phyloP scores from a whole-genome alignment of 2,329 filamentous ascomycete species.

The Cladophialophora yegresii region DNA sequence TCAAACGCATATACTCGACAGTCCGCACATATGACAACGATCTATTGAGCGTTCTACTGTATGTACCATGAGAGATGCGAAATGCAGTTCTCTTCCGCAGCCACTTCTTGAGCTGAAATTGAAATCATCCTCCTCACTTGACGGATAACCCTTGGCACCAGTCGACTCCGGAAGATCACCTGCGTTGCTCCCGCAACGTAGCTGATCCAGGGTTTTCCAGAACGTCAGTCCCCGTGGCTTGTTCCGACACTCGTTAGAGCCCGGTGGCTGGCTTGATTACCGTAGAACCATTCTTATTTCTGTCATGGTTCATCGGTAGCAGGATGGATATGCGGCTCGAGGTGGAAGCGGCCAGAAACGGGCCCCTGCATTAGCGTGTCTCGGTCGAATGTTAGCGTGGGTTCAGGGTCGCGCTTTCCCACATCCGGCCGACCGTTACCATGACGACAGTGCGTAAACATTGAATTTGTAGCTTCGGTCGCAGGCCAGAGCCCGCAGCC shows the following conservation, averaged over 20 bases:
- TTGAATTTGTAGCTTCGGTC: neutral
- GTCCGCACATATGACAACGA: constrained; percentile 23
- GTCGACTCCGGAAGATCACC: neutral
- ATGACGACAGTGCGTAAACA: constrained; percentile 10
- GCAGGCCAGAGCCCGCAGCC: neutral
- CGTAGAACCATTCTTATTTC: neutral
- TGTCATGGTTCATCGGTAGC: neutral
- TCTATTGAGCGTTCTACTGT: neutral
- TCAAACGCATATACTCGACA: constrained; percentile 21
- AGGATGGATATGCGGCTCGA: neutral
- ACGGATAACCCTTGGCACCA: neutral
- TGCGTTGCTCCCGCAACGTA: constrained; percentile 4
- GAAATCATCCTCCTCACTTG: neutral
- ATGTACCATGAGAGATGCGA: neutral
- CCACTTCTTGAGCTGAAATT: neutral
- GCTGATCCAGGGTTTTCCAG: neutral
- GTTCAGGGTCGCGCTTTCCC: neutral
- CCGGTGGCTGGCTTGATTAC: neutral
- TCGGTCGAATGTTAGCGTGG: neutral
- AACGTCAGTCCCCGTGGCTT: neutral
- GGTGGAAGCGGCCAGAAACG: neutral
- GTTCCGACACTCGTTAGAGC: neutral
- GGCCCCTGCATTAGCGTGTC: constrained; percentile 25
- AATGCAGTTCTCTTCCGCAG: neutral
- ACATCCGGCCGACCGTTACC: neutral